Evolutionary conservation across 2,329 filamentous ascomycete species (phyloP).

Genomic region (Beauveria sp.): DNA sequence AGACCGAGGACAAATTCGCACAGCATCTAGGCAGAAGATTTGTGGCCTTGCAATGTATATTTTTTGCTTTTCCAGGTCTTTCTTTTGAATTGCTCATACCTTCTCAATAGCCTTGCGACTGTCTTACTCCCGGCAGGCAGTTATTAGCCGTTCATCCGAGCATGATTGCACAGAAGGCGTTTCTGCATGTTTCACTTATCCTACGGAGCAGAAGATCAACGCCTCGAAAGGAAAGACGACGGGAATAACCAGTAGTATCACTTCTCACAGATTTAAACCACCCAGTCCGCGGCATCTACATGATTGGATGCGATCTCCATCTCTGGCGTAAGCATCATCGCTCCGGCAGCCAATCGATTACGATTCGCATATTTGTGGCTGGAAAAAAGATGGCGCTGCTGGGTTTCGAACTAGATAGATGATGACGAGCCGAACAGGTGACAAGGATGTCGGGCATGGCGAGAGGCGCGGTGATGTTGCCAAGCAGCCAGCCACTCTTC

Average conservation of each 20-base stretch:
- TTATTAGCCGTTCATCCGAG: conserved; percentile 1
- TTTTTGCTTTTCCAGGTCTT: too few species aligned
- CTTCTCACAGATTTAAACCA: not conserved
- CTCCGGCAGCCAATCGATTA: not conserved
- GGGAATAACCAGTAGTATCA: not conserved
- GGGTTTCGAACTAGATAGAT: not conserved
- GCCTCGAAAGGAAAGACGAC: not conserved
- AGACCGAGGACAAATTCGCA: not conserved
- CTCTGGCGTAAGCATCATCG: not conserved
- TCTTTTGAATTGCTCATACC: not conserved
- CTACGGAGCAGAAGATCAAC: not conserved
- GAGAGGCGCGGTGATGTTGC: not conserved
- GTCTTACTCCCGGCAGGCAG: not conserved
- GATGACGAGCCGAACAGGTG: not conserved
- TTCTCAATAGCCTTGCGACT: not conserved
- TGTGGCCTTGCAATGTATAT: not conserved
- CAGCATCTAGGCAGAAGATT: not conserved
- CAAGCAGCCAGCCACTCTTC: too few species aligned
- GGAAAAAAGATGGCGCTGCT: not conserved
- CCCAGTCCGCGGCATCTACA: not conserved
- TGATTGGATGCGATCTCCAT: conserved; percentile 1
- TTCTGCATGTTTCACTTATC: not conserved
- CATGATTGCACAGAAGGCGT: not conserved
- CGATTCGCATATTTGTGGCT: conserved; percentile 3
- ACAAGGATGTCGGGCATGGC: not conserved